Base-by-base conservation (phyloP, 495 filamentous ascomycete genomes). In the Tuber magnatum region DNA sequence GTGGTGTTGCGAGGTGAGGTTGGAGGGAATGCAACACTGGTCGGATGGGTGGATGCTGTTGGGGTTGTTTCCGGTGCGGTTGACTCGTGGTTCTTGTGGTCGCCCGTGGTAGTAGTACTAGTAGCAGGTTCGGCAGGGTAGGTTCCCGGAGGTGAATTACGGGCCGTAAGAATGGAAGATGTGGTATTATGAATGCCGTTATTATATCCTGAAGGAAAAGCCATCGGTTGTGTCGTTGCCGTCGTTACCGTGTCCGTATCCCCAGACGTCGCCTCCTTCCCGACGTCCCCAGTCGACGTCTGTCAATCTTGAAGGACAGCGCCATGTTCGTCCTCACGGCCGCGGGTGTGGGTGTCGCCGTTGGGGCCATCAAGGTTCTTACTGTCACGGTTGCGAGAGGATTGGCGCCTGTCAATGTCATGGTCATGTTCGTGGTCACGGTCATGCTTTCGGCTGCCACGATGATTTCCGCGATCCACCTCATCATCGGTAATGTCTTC, bases 401-500 rank as follows among this genome's bases (percentile, higher is more conserved):
- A 61, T 24, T 71, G 44, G 48, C 76, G 77, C 39, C 42, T 43
- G 0, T 51, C 51, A 44, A 40, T 61, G 68, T 44, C 68, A 56
- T 71, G 51, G 12, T 70, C 20, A 18, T 18, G 73, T 44, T 69
- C 76, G 46, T 35, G 38, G 24, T 39, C 43, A 16, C 65, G 69
- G 5, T 73, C 74, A 39, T 74, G 70, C 22, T 69, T 51, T 3
- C n/a, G n/a, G 65, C 70, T 73, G 16, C 74, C 70, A 28, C 74
- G 74, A 12, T 40, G 69, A 8, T 40, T 35, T 22, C 41, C 18
- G 20, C 41, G 79, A 22, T 81, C 56, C 2, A 56, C 81, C 56
- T 86, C 86, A 46, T 89, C 88, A 69, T 91, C 90, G 0, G 75
- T 73, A 39, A 82, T 77, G 35, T 82, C 81, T 38, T 87, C 88